These are phyloP conservation scores for Globisporangium carolinianum DNA, from an alignment of 352 stramenopile genomes.

Conservation along the genomic window DNA sequence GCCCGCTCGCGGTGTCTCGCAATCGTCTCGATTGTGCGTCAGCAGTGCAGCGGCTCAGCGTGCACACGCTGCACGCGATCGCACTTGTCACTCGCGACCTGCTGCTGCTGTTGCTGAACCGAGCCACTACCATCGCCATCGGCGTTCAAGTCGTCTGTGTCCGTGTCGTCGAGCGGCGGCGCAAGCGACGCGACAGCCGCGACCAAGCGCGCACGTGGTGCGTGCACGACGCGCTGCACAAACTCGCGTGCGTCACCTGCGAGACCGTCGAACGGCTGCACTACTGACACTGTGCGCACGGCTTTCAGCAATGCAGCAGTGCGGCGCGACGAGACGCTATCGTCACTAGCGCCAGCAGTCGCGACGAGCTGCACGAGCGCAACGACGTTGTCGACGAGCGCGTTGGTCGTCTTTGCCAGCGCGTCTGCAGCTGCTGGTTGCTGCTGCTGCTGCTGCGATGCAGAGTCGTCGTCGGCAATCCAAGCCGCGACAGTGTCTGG, in stretches of 20 bases:
- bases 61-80: too few species aligned
- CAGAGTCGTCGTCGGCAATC: not conserved
- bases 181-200: not conserved
- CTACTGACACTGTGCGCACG: not conserved
- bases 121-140: not conserved
- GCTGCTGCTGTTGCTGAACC: not conserved
- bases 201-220: not conserved
- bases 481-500: not conserved
- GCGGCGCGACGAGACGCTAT: not conserved
- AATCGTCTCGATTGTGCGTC: not conserved
- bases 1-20: not conserved
- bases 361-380: conserved; percentile 1
- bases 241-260: not conserved
- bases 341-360: not conserved
- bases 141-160: not conserved
- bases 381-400: conserved; percentile 4
- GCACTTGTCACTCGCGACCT: not conserved
- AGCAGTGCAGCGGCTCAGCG: not conserved
- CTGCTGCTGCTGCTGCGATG: not conserved
- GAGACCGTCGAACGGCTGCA: not conserved
- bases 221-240: not conserved
- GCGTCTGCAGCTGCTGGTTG: not conserved
- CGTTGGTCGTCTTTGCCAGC: not conserved
- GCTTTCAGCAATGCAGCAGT: not conserved
- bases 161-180: not conserved